Base-by-base conservation (phyloP, 1,284 basidiomycete genomes). In the Trametes pubescens region DNA sequence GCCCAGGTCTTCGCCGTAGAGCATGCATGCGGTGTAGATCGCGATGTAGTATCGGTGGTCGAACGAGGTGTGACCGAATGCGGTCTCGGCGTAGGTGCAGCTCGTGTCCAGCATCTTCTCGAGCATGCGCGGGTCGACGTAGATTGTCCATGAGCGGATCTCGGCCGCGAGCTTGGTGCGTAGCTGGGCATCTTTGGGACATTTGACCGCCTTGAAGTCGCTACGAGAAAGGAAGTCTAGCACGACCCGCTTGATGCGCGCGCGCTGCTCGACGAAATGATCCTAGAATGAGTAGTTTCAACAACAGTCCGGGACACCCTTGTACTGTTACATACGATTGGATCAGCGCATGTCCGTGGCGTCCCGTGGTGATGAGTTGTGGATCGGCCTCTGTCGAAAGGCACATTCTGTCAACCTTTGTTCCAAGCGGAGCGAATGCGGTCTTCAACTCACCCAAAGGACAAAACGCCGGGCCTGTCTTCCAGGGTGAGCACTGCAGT, bases 1-100 rank as follows among this genome's bases (percentile, higher is more conserved):
- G 24, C 67, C 64, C 4, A 66, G 60, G 14, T 69, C 67, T 21
- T 69, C 67, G 54, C 60, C 67, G 47, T 69, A 69, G 43, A 69
- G 62, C 67, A 69, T 66, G 55, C 65, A 69, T 9, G 67, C 67
- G 35, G 64, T 69, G 48, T 69, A 69, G 22, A 69, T 51, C 4
- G 67, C 67, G 52, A 69, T 62, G 56, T 69, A 69, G 55, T 62
- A 57, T 16, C 65, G 67, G 53, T 69, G 67, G 10, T 66, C 65
- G 53, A 51, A 51, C 18, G 62, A 58, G 22, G 58, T 59, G 52
- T 69, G 67, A 32, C 54, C 49, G 58, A 60, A 69, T 1, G 65
- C 62, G 18, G 62, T 66, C 47, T 69, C 67, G 10, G 62, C 62
- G 58, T 65, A 69, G 11, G 60, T 52, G 32, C 67, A 69, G 62